A percentile compares a stretch with the other conserved stretches of the same genome.
Evolutionary conservation across 805 yeast genomes (phyloP).

Genomic region (Kazachstania bromeliacearum): DNA sequence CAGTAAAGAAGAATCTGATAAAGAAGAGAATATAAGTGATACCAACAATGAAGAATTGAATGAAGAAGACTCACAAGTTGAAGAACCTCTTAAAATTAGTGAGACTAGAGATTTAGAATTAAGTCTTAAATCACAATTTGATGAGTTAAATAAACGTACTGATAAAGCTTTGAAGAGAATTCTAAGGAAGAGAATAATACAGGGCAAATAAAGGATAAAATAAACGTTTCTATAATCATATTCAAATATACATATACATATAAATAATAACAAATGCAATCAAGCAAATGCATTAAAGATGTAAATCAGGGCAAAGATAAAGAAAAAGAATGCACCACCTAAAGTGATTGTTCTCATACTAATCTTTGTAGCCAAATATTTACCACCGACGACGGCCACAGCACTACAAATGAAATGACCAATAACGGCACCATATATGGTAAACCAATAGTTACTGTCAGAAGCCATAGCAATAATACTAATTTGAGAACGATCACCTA

Average conservation of each 20-base stretch:
- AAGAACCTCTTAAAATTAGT: too few species aligned
- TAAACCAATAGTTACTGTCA: conserved; percentile 83
- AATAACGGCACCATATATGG: conserved; percentile 76
- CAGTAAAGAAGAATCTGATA: not conserved
- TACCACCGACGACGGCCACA: conserved; percentile 91
- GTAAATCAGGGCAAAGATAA: conserved; percentile 72
- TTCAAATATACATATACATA: not conserved
- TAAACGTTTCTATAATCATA: not conserved
- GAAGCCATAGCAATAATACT: conserved; percentile 99
- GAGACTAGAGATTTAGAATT: conserved; percentile 32
- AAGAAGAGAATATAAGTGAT: not conserved
- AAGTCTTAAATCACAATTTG: conserved; percentile 32
- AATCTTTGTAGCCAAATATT: conserved; percentile 76
- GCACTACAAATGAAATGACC: conserved; percentile 87
- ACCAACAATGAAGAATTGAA: not conserved
- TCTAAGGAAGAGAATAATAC: conserved; percentile 30
- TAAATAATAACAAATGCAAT: conserved; percentile 2
- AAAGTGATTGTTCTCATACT: conserved; percentile 87
- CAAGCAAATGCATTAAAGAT: conserved; percentile 50
- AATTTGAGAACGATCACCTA: conserved; percentile 98
- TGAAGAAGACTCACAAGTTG: too few species aligned
- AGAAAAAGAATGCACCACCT: conserved; percentile 83
- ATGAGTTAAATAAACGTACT: conserved; percentile 34
- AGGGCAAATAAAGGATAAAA: not conserved
- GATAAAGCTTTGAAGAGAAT: conserved; percentile 33